Evolutionary conservation across 257 asterid genomes (phyloP), one percentile per base, ranked within the genome.

Genomic region (Craterostigma plantagineum): DNA sequence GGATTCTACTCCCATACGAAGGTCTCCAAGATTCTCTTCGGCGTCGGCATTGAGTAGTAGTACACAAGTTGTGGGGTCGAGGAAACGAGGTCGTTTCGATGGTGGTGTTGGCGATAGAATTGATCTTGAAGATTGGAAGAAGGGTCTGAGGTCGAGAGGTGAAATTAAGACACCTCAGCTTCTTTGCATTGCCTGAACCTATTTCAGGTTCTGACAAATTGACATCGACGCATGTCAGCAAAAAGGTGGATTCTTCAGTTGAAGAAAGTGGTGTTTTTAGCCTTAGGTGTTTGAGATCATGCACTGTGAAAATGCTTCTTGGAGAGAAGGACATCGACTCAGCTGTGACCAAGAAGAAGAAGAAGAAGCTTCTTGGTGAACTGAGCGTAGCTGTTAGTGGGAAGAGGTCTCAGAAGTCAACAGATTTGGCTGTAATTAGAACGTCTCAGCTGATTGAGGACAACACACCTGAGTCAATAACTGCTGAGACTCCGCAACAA

Each of bases 221-320:
- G 23, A 16, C 38, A 37, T 45, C 1, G 44, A 54, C 10, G 18
- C 46, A 9, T 30, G 43, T n/a, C n/a, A n/a, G n/a, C n/a, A n/a
- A n/a, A n/a, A n/a, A n/a, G n/a, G n/a, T n/a, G n/a, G n/a, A n/a
- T n/a, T n/a, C n/a, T 63, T 57, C 60, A 39, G 52, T 59, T 48
- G 63, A 37, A 45, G 30, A 23, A 23, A 6, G 30, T 6, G 30
- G 30, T 23, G 30, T 6, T 23, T 23, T 23, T 6, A 6, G 30
- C 30, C 4, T 23, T 23, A 65, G 46, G 57, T n/a, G 56, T 39
- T 45, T 61, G 45, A 63, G 76, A 48, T 65, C 73, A 16, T 56
- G 64, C 33, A 35, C 45, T 23, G 41, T 58, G 17, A 37, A 2
- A 33, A 36, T 49, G 59, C 43, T 16, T 34, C 39, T 41, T 12